These are phyloP conservation scores for Fraxinus latifolia DNA, from an alignment of 305 asterid species.

Conservation along the genomic window DNA sequence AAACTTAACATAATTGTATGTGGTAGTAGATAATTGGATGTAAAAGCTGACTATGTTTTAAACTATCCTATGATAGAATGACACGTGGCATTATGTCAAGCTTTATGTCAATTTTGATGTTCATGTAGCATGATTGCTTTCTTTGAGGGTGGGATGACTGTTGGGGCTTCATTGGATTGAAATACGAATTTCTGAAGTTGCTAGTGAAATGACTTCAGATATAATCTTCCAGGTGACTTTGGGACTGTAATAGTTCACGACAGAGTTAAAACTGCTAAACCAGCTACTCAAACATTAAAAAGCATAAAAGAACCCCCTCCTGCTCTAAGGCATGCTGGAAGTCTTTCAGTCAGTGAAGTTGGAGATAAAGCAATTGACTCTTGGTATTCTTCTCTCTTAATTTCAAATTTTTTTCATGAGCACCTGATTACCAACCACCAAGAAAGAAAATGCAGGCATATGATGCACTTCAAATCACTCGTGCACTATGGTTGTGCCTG, in stretches of 20 bases:
- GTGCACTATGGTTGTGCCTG: background rate
- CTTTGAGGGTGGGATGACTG: background rate
- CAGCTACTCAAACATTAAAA: constrained; percentile 36
- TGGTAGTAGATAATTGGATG: too few relatives aligned
- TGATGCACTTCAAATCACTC: background rate
- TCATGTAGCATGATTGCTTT: too few relatives aligned
- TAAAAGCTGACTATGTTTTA: too few relatives aligned
- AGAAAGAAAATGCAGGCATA: background rate
- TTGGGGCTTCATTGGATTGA: background rate
- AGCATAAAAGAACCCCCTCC: constrained; percentile 41
- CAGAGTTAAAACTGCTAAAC: constrained; percentile 42
- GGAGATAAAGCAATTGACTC: constrained; percentile 49
- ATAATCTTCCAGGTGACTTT: constrained; percentile 68
- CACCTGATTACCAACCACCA: background rate
- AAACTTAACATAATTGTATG: too few relatives aligned
- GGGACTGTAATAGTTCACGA: constrained; percentile 79
- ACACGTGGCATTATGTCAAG: too few relatives aligned
- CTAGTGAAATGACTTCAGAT: constrained; percentile 24
- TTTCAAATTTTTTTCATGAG: background rate
- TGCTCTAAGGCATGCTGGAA: constrained; percentile 40
- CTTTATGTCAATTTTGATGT: too few relatives aligned
- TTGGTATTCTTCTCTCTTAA: constrained; percentile 35
- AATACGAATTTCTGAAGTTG: constrained; percentile 3
- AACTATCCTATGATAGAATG: too few relatives aligned
- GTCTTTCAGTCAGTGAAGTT: constrained; percentile 39